Evolutionary conservation across 331 rosid genomes (phyloP).

Genomic region (Prunus yedoensis): DNA sequence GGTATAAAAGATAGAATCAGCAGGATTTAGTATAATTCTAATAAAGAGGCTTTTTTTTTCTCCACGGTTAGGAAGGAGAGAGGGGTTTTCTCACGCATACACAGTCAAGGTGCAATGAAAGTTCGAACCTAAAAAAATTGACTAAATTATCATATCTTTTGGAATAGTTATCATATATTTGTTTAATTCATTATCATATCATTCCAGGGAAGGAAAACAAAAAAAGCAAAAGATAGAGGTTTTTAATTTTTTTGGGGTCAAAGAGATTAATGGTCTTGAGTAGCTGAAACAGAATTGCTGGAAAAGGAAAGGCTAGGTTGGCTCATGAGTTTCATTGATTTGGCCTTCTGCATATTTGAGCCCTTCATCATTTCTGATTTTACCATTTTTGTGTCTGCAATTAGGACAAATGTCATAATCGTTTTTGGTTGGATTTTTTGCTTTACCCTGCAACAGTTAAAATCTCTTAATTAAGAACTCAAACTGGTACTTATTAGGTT

Average conservation of each 20-base stretch:
- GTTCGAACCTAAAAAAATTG: no score
- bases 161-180: no score
- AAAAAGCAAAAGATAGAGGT: no score
- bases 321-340: not conserved
- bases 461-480: not conserved
- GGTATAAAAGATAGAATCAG: slow-evolving; percentile 42
- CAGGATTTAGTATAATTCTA: slow-evolving; percentile 32
- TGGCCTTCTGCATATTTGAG: not conserved
- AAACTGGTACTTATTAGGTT: not conserved
- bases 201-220: no score
- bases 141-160: no score
- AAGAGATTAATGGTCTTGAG: not conserved
- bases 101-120: no score
- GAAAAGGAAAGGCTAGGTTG: slow-evolving; percentile 11
- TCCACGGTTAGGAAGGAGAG: no score
- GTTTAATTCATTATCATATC: no score
- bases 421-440: slow-evolving; percentile 12
- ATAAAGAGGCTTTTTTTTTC: not conserved
- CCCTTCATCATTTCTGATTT: slow-evolving; percentile 9
- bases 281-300: slow-evolving; percentile 1
- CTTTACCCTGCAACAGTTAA: not conserved
- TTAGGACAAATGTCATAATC: slow-evolving; percentile 22
- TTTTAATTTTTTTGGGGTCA: no score
- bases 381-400: not conserved
- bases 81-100: no score